Evolutionary conservation across 2,329 filamentous ascomycete genomes (phyloP), one percentile per base, ranked within the genome.

Genomic region (Cladosporium sp.): DNA sequence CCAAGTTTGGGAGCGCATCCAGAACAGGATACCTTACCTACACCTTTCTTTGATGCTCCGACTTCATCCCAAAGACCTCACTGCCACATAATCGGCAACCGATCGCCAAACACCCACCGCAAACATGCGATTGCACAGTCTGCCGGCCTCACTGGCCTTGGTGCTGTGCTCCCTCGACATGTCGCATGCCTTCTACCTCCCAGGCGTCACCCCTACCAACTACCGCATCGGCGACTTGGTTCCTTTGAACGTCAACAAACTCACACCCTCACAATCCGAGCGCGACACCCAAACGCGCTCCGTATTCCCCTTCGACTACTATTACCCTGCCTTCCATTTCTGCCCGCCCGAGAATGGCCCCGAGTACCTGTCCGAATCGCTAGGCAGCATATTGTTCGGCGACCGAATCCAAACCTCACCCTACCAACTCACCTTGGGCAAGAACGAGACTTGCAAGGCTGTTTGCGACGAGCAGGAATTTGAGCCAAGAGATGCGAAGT

Each of bases 341-440:
- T 99, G 93, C 71, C 74, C 80, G 60, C 93, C 92, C 2, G 74
- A 86, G 50, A 84, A 78, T 54, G 89, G 89, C 2, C 84, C 90
- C 7, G 70, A 91, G 67, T 80, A 87, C 73, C 83, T 95, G 18
- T 85, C 88, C 36, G 93, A 96, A 73, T 93, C 88, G 57, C 71
- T 99, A 56, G 93, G 93, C 19, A 96, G 92, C 76, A 99, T 99
- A 66, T 73, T 99, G 45, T 99, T 99, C 62, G 93, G 93, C 59
- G 93, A 99, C 72, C 83, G 93, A 51, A 99, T 99, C 73, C 89
- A 89, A 73, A 95, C 89, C n/a, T 97, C 92, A 30, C 89, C 92
- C 0, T 96, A 95, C 65, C 83, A 96, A 65, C 76, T 97, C 54
- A 80, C 83, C 59, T 96, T 99, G 91, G 83, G 73, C 50, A 75